phyloP scores from a whole-genome alignment of 2,329 filamentous ascomycete species.

The Colletotrichum salicis region DNA sequence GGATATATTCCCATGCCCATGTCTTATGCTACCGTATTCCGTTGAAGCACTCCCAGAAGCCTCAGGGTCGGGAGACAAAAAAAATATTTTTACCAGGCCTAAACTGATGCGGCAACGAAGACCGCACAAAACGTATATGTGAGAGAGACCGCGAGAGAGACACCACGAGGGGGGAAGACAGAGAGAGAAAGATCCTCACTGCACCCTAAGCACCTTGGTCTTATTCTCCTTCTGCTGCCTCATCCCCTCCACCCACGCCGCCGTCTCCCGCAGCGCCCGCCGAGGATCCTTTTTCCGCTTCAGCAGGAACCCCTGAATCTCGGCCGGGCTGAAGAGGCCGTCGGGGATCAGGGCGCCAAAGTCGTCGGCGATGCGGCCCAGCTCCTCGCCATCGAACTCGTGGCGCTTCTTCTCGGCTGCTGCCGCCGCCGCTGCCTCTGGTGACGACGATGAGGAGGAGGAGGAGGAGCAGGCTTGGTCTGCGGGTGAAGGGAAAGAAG shows the following conservation, averaged over 20 bases:
- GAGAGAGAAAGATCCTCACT: constrained; percentile 45
- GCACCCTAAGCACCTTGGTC: constrained; percentile 60
- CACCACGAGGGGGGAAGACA: too few species aligned
- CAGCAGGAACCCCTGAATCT: constrained; percentile 73
- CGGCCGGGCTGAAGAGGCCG: constrained; percentile 66
- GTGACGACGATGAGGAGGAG: neutral
- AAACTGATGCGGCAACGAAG: neutral
- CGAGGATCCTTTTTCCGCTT: constrained; percentile 69
- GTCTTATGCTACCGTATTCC: neutral
- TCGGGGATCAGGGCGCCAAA: constrained; percentile 66
- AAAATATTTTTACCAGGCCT: too few species aligned
- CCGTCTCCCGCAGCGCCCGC: constrained; percentile 63
- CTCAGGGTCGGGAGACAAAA: too few species aligned
- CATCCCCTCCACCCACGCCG: constrained; percentile 63
- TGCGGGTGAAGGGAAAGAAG: neutral
- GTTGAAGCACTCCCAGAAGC: too few species aligned
- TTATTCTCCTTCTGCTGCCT: constrained; percentile 61
- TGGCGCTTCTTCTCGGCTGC: constrained; percentile 31
- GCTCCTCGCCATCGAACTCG: constrained; percentile 45
- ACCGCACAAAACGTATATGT: neutral
- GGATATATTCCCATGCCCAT: neutral
- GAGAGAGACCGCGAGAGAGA: neutral
- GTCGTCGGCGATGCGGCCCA: constrained; percentile 55
- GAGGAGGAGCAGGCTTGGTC: neutral
- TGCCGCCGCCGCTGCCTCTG: neutral